These are phyloP conservation scores for Ophiosphaerella narmari DNA, from an alignment of 2,329 filamentous ascomycete genomes.

Conservation along the genomic window DNA sequence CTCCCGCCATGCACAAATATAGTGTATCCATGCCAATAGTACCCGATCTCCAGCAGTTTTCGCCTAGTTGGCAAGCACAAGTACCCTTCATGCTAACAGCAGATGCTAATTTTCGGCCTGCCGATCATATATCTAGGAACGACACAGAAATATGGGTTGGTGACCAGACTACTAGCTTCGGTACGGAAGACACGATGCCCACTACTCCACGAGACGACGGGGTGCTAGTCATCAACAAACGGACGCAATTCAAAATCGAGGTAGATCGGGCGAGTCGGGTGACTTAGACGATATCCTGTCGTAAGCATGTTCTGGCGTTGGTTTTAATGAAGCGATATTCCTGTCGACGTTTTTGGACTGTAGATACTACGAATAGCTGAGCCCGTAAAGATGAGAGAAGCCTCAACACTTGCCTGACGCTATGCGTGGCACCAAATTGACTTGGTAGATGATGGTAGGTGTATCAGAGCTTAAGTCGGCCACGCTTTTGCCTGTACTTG, in stretches of 20 bases:
- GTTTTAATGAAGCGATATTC: background rate
- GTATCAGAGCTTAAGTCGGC: too few relatives aligned
- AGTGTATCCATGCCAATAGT: constrained; percentile 6
- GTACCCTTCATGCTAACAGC: constrained; percentile 19
- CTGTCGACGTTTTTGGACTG: background rate
- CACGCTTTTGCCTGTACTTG: too few relatives aligned
- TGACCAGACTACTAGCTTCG: constrained; percentile 16
- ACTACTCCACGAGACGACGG: constrained; percentile 16
- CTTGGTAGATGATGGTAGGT: too few relatives aligned
- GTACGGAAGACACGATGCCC: constrained; percentile 18
- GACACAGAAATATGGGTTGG: constrained; percentile 31
- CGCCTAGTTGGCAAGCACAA: constrained; percentile 11
- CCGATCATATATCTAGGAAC: constrained; percentile 20
- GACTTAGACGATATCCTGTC: background rate
- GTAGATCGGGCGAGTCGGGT: constrained; percentile 24
- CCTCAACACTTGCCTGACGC: too few relatives aligned
- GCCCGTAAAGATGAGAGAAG: too few relatives aligned
- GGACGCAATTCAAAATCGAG: constrained; percentile 38
- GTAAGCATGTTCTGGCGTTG: too few relatives aligned
- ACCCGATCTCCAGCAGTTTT: constrained; percentile 7
- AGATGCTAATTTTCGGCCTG: constrained; percentile 30
- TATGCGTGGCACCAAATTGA: too few relatives aligned
- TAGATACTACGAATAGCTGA: too few relatives aligned
- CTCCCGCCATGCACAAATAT: background rate
- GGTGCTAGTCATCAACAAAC: constrained; percentile 35